A percentile compares a stretch with the other conserved stretches of the same genome.
phyloP scores from a whole-genome alignment of 371 early-diverging fungal species.

The Mucor mucedo region DNA sequence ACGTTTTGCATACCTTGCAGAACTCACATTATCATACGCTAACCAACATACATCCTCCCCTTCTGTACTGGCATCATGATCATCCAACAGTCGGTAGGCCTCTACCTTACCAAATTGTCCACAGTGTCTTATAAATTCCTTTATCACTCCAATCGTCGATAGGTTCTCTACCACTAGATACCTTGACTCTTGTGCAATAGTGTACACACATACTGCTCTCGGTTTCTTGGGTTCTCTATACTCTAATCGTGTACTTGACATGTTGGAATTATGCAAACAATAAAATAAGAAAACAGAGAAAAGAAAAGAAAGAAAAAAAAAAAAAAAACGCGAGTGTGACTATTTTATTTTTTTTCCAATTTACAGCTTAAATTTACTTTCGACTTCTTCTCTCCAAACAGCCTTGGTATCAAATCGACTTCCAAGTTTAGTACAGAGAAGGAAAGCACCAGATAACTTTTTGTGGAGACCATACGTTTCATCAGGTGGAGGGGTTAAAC shows the following conservation, averaged over 20 bases:
- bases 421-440: constrained; percentile 87
- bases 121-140: constrained; percentile 42
- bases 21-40: constrained; percentile 27
- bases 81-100: constrained; percentile 36
- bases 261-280: not conserved
- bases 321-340: not conserved
- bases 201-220: constrained; percentile 55
- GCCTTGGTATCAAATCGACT: constrained; percentile 75
- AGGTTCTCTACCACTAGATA: constrained; percentile 56
- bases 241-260: constrained; percentile 21
- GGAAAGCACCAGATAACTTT: constrained; percentile 92
- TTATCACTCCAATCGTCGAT: constrained; percentile 39
- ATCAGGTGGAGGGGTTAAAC: constrained; percentile 96
- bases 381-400: constrained; percentile 64
- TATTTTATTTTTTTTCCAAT: not conserved
- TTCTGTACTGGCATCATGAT: constrained; percentile 35
- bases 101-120: constrained; percentile 40
- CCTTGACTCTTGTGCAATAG: constrained; percentile 59
- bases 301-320: constrained; percentile 2
- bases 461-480: constrained; percentile 96
- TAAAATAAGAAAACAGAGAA: constrained; percentile 1
- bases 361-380: constrained; percentile 19
- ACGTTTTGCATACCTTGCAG: constrained; percentile 51
- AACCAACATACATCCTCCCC: constrained; percentile 46
- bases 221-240: constrained; percentile 43